Base-by-base conservation (phyloP, 495 filamentous ascomycete genomes). In the Polyplosphaeria fusca region DNA sequence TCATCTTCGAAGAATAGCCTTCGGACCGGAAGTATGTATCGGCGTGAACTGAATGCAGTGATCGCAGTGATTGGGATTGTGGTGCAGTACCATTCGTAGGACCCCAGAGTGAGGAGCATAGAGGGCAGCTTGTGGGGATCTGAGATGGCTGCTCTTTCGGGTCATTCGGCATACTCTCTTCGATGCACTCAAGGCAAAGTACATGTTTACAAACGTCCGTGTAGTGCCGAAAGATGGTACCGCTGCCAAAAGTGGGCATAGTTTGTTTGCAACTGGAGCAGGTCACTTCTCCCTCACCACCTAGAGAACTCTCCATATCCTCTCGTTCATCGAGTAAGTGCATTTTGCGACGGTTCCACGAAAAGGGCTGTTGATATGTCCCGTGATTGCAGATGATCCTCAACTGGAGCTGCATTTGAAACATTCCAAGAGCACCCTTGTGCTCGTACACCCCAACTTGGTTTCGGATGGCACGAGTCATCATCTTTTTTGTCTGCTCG, bases 351-450 rank as follows among this genome's bases (percentile, higher is more conserved):
- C 53, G 44, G 19, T 30, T 57, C 53, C 53, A 57, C 2, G 53
- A 57, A 22, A 57, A 57, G 18, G 45, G 53, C 20, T 57, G 53
- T 27, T 52, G 47, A 40, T 35, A 52, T 0, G 52, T 58, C 1
- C 60, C 60, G 30, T 58, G 60, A 44, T 58, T 63, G 41, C 60
- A 63, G 0, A 63, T 16, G 9, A 58, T 50, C 2, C 60, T 53
- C 5, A 63, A 23, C 28, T 50, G 53, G 16, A 63, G 47, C 25
- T 51, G 44, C n/a, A 55, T 45, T 27, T 58, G 60, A 27, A 49
- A 61, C 44, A 57, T 39, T 11, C 53, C 53, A 22, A 57, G 53
- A 13, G 24, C 49, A 18, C 53, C 39, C 18, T 48, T 48, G 11
- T 57, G 53, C 4, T 57, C 53, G 28, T 47, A 49, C 4, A 24